Evolutionary conservation across 352 stramenopile species (phyloP), one percentile per base, ranked within the genome.

Genomic region (Globisporangium uncinulatum): DNA sequence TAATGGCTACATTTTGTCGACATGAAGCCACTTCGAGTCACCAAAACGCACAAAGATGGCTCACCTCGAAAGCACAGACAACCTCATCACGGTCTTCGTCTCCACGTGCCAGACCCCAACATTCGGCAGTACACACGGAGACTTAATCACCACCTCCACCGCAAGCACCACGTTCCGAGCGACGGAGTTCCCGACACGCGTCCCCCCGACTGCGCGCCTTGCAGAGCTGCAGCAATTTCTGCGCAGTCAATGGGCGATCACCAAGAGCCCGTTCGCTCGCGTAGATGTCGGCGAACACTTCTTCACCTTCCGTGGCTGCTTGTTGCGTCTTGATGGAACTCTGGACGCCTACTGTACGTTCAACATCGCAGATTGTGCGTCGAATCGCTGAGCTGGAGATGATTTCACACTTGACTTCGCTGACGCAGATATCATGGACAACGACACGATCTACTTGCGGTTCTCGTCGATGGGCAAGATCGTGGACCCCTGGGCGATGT

Each of bases 401-500:
- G 5, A 37, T 9, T 9, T 37, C 32, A 37, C 32, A 37, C 9
- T 44, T 39, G 31, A 6, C 46, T 17, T 54, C 4, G 50, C 31
- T 44, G 20, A 6, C 21, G 29, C 57, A 92, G 81, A 88, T 49
- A 79, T 92, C 17, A 48, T 73, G 19, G 59, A 84, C 54, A 74
- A 88, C 34, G 81, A 92, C 59, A 87, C 77, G 3, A 80, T 92
- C 37, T 89, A 87, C 51, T 51, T 92, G 20, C 71, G 81, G 4
- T 88, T 92, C 37, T 57, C 71, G 21, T 87, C 73, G 4, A 52
- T 89, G 32, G 81, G 81, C 6, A 81, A 77, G 49, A 75, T 92
- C 36, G 78, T 66, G 29, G 79, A 87, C 43, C 76, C 81, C 10
- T 92, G 76, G 71, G 81, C 79, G 6, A 87, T 92, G 79, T 88